Conservation (phyloP, 805 yeast genomes). For the Saturnispora kantuleensis region DNA sequence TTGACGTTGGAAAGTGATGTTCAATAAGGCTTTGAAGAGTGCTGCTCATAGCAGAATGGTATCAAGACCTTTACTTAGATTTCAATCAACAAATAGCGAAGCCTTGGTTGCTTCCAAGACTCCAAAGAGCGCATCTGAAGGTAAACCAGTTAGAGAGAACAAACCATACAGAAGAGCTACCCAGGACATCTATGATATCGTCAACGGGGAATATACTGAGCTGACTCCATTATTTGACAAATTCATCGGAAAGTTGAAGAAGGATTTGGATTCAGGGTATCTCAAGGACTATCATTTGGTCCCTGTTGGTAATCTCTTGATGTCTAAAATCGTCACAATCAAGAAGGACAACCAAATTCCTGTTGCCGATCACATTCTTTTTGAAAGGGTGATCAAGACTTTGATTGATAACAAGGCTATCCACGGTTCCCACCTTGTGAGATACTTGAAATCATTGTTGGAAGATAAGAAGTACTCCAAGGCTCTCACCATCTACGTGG, state of each 20-base stretch:
- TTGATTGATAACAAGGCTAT: conserved; percentile 14
- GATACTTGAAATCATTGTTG: conserved; percentile 18
- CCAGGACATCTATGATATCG: conserved; percentile 5
- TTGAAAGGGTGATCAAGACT: conserved; percentile 15
- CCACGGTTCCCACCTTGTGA: conserved; percentile 22
- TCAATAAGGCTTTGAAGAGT: background rate
- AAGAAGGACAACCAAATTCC: conserved; percentile 9
- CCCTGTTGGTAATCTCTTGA: conserved; percentile 6
- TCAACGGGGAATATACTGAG: conserved; percentile 8
- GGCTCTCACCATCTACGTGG: conserved; percentile 24
- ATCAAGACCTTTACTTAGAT: background rate
- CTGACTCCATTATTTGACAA: conserved; percentile 11
- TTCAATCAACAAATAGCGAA: background rate
- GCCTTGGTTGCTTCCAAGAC: no score
- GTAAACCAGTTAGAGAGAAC: background rate
- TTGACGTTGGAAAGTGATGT: background rate
- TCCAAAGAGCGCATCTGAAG: no score
- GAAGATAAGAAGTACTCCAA: conserved; percentile 18
- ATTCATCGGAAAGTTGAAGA: conserved; percentile 6
- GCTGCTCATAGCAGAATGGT: background rate
- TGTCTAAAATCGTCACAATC: conserved; percentile 7
- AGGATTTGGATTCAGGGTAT: background rate
- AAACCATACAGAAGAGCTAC: conserved; percentile 2
- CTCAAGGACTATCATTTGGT: background rate
- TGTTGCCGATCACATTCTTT: conserved; percentile 18